phyloP scores from a whole-genome alignment of 2,329 filamentous ascomycete genomes.

The Lachnellula occidentalis region DNA sequence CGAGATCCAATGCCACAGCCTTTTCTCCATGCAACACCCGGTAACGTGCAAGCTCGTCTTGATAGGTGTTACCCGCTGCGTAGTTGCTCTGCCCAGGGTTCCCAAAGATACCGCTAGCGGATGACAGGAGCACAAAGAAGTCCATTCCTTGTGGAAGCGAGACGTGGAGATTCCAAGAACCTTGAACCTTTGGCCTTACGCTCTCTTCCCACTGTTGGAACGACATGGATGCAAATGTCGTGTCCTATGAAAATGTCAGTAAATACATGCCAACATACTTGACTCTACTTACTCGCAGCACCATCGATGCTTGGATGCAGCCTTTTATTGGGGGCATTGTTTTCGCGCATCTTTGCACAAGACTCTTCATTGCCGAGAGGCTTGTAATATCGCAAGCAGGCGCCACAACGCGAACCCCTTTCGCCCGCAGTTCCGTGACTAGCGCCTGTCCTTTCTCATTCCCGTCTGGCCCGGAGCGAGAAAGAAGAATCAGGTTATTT shows the following conservation, averaged over 20 bases:
- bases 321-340: slow-evolving; percentile 34
- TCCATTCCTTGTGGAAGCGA: neutral
- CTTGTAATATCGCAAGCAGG: slow-evolving; percentile 43
- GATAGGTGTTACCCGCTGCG: slow-evolving; percentile 28
- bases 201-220: neutral
- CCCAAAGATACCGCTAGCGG: slow-evolving; percentile 3
- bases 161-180: neutral
- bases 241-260: slow-evolving; percentile 29
- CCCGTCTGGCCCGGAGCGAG: slow-evolving; percentile 5
- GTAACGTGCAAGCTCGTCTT: slow-evolving; percentile 13
- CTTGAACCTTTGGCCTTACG: neutral
- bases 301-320: slow-evolving; percentile 42
- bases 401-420: slow-evolving; percentile 38
- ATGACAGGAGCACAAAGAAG: slow-evolving; percentile 3
- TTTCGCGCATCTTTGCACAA: neutral
- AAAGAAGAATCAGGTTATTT: slow-evolving; percentile 21
- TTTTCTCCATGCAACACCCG: neutral
- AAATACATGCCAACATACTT: neutral
- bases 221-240: slow-evolving; percentile 19
- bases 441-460: neutral
- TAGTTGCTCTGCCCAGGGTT: slow-evolving; percentile 14
- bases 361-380: slow-evolving; percentile 16
- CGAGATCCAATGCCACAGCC: slow-evolving; percentile 1
- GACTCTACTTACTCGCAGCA: slow-evolving; percentile 24
- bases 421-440: slow-evolving; percentile 3